Evolutionary conservation across 169 alveolate genomes (phyloP).

Genomic region (Plasmodium sp.): DNA sequence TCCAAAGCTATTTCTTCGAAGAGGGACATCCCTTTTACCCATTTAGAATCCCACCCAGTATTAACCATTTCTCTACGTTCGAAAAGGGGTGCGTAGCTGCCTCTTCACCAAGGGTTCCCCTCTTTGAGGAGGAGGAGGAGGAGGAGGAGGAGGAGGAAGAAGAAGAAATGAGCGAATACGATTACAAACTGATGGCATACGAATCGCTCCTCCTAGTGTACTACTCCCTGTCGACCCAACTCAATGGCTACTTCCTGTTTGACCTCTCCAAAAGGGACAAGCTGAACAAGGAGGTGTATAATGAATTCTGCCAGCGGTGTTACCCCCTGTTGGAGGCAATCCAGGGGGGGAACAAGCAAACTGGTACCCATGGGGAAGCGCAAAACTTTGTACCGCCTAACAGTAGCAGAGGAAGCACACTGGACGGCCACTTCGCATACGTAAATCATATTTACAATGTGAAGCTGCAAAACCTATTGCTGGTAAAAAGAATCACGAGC

Average conservation of each 20-base stretch:
- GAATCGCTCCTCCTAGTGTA: slow-evolving; percentile 65
- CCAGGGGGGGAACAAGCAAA: not conserved
- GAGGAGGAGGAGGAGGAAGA: too few relatives aligned
- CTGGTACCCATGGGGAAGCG: not conserved
- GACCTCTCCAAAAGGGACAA: slow-evolving; percentile 29
- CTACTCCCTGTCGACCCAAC: slow-evolving; percentile 39
- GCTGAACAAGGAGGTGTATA: not conserved
- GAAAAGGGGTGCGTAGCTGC: not conserved
- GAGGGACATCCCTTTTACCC: slow-evolving; percentile 71
- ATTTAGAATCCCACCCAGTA: slow-evolving; percentile 26
- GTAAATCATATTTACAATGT: slow-evolving; percentile 27
- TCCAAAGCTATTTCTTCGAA: slow-evolving; percentile 50
- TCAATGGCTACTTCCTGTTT: slow-evolving; percentile 32
- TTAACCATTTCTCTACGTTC: slow-evolving; percentile 24
- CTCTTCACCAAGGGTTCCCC: not conserved
- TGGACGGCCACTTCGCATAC: slow-evolving; percentile 14
- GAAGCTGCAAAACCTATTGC: slow-evolving; percentile 30
- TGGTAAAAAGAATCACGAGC: slow-evolving; percentile 57
- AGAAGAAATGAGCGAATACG: slow-evolving; percentile 34
- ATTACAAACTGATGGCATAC: slow-evolving; percentile 44
- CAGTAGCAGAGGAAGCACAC: not conserved
- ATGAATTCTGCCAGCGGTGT: slow-evolving; percentile 1
- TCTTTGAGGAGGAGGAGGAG: slow-evolving; percentile 42
- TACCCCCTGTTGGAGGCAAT: not conserved
- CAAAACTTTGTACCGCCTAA: not conserved